Base-by-base conservation (phyloP, 768 basidiomycete species). In the Pisolithus orientalis region DNA sequence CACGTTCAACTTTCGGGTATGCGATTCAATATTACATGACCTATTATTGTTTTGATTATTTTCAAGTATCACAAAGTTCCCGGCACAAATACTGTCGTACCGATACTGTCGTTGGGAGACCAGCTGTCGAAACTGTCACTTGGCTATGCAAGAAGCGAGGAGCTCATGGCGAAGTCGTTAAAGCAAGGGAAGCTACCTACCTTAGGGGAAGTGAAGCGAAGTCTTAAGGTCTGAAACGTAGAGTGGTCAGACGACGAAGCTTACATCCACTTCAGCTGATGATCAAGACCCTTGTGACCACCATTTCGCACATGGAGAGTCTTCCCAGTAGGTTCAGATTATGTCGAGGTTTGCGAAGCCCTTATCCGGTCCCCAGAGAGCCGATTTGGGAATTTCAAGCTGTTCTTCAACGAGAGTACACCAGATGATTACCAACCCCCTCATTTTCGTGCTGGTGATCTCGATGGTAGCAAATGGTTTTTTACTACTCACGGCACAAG, bases 391-490 rank as follows among this genome's bases (percentile, higher is more conserved):
- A 89, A 85, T 21, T 90, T 94, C 73, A 94, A 94, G 64, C 68
- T 90, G 10, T 90, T 86, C 63, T 94, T 92, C 65, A 86, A 85
- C 13, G 83, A 89, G 44, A 75, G 80, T 21, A 84, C 90, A 11
- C 92, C 92, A 0, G 71, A 75, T 8, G 84, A 91, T 47, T 94
- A 94, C 60, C 87, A 94, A 63, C 92, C 92, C 5, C 87, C 87
- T 0, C 72, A 84, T 64, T 93, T 93, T 61, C 77, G 79, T 52
- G 69, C 85, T 5, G 89, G 83, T 0, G 88, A 93, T 60, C 69
- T 71, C 5, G 74, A 83, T n/a, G 79, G 78, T 55, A 83, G 90
- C 63, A 86, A 74, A 53, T 90, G 86, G 82, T 87, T 80, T 61
- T 87, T 93, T 62, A 83, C 85, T 61, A 93, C 90, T 0, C 91